Conservation (phyloP, 129 eudicot genomes). For the Flaveria ramosissima region DNA sequence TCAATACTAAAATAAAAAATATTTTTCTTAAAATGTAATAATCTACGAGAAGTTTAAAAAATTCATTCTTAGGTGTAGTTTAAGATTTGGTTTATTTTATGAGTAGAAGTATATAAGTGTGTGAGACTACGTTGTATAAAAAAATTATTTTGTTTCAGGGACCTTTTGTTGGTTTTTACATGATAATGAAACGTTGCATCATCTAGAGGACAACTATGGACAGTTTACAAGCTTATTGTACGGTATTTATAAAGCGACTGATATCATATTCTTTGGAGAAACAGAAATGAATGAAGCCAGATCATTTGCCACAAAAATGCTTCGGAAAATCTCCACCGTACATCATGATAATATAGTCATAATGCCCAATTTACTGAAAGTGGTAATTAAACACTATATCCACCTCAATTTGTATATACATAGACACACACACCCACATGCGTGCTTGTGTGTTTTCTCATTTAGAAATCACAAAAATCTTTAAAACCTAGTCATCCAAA, state of each 20-base stretch:
- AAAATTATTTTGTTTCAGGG: conserved; percentile 33
- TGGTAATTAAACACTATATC: conserved; percentile 36
- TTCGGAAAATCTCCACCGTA: conserved; percentile 30
- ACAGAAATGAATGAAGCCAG: conserved; percentile 48
- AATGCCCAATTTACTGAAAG: conserved; percentile 32
- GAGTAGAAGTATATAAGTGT: too few species aligned
- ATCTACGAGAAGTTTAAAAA: too few species aligned
- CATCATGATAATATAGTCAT: conserved; percentile 29
- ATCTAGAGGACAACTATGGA: conserved; percentile 39
- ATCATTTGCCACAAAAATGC: conserved; percentile 52
- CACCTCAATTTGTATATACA: too few species aligned
- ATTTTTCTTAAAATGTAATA: too few species aligned
- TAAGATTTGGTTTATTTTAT: too few species aligned
- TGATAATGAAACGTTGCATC: conserved; percentile 29
- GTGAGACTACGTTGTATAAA: too few species aligned
- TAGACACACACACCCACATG: too few species aligned
- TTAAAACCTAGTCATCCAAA: too few species aligned
- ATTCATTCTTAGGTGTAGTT: too few species aligned
- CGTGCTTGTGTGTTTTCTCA: too few species aligned
- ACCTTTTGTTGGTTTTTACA: conserved; percentile 60
- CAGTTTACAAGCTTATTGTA: conserved; percentile 39
- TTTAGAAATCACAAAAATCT: too few species aligned
- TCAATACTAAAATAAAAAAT: too few species aligned
- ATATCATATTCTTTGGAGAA: conserved; percentile 54
- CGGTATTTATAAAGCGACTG: conserved; percentile 56